Evolutionary conservation across 78 protist genomes (phyloP), one percentile per base, ranked within the genome.

Genomic region (Monosiga brevicollis): DNA sequence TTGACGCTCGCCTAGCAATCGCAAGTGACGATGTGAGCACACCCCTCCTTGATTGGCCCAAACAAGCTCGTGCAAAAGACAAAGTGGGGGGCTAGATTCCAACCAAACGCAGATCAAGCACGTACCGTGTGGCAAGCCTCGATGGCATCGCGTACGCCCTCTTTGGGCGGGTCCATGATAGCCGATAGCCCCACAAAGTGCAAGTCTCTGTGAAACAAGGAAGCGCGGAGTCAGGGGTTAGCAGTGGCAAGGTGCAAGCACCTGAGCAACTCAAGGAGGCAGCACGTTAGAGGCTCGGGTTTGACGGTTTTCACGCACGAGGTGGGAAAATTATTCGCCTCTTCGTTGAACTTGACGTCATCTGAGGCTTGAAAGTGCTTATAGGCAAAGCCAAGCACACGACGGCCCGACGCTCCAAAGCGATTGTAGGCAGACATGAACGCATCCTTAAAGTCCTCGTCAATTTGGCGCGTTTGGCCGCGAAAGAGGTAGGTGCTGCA

Each of bases 101-200:
- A n/a, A n/a, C n/a, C n/a, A n/a, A n/a, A n/a, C n/a, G n/a, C n/a
- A n/a, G n/a, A n/a, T n/a, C n/a, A n/a, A n/a, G n/a, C n/a, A n/a
- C n/a, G n/a, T 1, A 49, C 79, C 42, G 49, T 25, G 73, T 71
- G 87, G 72, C 91, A 91, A 0, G 32, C 49, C 25, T 26, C 75
- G 20, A 93, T 80, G 22, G 92, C 90, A 22, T 39, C 84, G 42
- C 70, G 80, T 9, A 95, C 99, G 20, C 78, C 90, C 34, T 86
- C 91, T 11, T 97, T 86, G 49, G 99, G 99, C 26, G 99, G 99
- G 84, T 98, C 99, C 77, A 93, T 86, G 39, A 98, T 62, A 25
- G 97, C 78, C 3, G 94, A 41, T 23, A 96, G 36, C 29, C 99
- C 99, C 42, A 93, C 91, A 70, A 95, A 94, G 36, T 74, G 34